Evolutionary conservation across 768 basidiomycete species (phyloP), one percentile per base, ranked within the genome.

Genomic region (Kwoniella mangroviensis): DNA sequence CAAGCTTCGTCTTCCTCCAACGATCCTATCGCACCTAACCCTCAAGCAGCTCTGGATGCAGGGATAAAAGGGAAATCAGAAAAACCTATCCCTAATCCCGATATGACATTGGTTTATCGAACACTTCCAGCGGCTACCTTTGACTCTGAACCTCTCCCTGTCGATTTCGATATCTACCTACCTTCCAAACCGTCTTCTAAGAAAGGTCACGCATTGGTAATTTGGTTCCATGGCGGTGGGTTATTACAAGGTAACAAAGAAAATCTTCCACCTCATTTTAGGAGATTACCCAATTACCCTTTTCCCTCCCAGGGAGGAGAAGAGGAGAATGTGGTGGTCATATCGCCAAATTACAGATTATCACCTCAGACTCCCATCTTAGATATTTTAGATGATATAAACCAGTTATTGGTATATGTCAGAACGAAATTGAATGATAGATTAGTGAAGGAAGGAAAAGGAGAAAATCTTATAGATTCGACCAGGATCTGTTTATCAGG

Each of bases 261-360:
- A 68, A 81, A 81, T 54, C 76, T 81, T 19, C 77, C 77, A 21
- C 80, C 81, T 1, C 83, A 84, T 70, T 78, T 83, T 68, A 67
- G 74, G 4, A 72, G 75, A 19, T 62, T 81, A 10, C 76, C 79
- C 4, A 51, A 62, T 1, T 54, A 70, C 49, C 40, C 41, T 41
- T 55, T 55, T 13, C 3, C 54, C 19, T 52, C 51, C 4, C 0
- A 59, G 3, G 12, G 19, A 19, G 60, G 52, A 3, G 75, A 73
- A 2, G 67, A 74, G n/a, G 69, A 73, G 24, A 59, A 67, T 41
- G 60, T 79, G 2, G 75, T 74, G 9, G 73, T 83, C 41, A 74
- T 84, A 41, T 81, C 82, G 7, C 77, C 82, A 45, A 83, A 84
- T 72, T 83, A 84, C 67, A 73, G 83, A 17, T 69, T 84, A 41